Conservation (phyloP, 2,329 filamentous ascomycete species). For the Leptographium flavum region DNA sequence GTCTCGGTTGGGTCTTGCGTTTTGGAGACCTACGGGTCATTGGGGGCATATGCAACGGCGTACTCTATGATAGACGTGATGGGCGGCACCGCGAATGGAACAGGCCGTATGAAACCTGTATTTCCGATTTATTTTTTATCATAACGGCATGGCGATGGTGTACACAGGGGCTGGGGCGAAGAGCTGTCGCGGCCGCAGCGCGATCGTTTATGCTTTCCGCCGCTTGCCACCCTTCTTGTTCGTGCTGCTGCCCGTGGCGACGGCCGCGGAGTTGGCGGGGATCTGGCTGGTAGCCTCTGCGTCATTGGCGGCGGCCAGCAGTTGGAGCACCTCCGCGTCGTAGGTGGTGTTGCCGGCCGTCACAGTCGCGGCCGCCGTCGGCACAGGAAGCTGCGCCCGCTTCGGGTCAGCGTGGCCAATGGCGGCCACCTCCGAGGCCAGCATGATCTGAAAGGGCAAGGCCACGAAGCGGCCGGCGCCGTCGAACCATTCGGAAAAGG, state of each 20-base stretch:
- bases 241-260: constrained; percentile 11
- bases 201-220: constrained; percentile 24
- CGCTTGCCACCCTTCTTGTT: constrained; percentile 28
- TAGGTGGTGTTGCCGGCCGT: constrained; percentile 20
- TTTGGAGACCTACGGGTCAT: neutral
- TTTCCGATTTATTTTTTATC: no score
- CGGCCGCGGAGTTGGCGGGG: no score
- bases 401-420: constrained; percentile 54
- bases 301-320: constrained; percentile 22
- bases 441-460: constrained; percentile 63
- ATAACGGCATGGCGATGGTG: neutral
- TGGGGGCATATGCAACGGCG: neutral
- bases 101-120: no score
- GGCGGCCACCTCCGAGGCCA: constrained; percentile 52
- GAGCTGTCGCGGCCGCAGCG: neutral
- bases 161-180: neutral
- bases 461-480: constrained; percentile 55
- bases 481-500: constrained; percentile 70
- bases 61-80: no score
- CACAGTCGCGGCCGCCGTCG: constrained; percentile 20
- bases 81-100: no score
- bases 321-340: constrained; percentile 31
- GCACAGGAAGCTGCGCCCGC: no score
- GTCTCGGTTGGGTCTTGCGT: constrained; percentile 6
- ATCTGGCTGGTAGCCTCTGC: no score